Evolutionary conservation across 306 rosid genomes (phyloP), one percentile per base, ranked within the genome.

Genomic region (Begonia masoniana): DNA sequence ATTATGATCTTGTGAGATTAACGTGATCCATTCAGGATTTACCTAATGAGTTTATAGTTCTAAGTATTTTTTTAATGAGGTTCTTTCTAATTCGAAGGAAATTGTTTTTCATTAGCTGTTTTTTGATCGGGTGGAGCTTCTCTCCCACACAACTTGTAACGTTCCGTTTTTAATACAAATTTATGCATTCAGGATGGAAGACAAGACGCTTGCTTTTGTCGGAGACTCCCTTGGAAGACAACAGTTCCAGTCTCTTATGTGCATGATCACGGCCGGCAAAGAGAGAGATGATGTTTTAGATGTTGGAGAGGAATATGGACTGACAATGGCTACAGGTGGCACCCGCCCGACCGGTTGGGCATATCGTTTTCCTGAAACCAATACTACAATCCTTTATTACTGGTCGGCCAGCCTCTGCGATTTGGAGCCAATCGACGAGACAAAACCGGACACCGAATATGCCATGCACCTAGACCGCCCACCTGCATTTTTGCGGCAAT

Each of bases 331-430:
- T 41, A 78, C 74, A 6, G 84, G 94, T 47, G 84, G 88, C 50
- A 74, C 82, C 62, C 96, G 96, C 62, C 96, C 96, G 1, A 83
- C 81, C 71, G 99, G 99, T 21, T 91, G 94, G 93, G 99, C 88
- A 15, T 91, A 86, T 66, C 73, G 88, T 58, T 91, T 91, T 63
- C 66, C 77, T 8, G 55, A 62, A 48, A 91, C 87, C 52, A 83
- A 91, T 58, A 75, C 99, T 43, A 91, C 96, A 41, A 83, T 91
- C 59, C 72, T 86, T 46, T 86, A 83, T 68, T 83, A 91, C 65
- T 91, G 96, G 99, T 91, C 96, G 50, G 85, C 92, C 48, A 86
- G 88, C 75, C 80, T 91, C 63, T 63, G 80, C 41, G 88, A 91
- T 71, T 70, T 91, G 15, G 77, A 49, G 67, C 94, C 88, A 52